Conservation (phyloP, 495 filamentous ascomycete genomes). For the Lophiostoma macrostomum region DNA sequence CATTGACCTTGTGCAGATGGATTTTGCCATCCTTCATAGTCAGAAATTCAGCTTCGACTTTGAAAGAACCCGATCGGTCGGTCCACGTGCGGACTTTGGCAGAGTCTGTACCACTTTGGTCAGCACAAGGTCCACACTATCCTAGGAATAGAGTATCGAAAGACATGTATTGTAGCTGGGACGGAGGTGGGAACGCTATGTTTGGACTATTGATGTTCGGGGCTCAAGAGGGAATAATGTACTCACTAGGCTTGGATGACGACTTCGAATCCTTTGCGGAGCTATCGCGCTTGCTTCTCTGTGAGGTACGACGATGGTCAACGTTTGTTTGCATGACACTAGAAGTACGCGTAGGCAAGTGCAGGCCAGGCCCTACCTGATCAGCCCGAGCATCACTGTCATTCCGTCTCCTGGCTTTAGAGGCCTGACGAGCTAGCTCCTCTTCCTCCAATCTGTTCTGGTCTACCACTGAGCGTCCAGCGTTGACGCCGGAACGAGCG, state of each 20-base stretch:
- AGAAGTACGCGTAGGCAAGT: constrained; percentile 65
- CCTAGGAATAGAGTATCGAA: too few relatives aligned
- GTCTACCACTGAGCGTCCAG: constrained; percentile 69
- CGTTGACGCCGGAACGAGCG: constrained; percentile 55
- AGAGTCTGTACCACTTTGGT: constrained; percentile 56
- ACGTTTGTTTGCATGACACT: constrained; percentile 57
- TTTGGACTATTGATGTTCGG: too few relatives aligned
- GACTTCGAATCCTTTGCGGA: constrained; percentile 37
- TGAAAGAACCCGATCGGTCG: constrained; percentile 90
- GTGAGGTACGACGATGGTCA: constrained; percentile 60
- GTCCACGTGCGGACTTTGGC: constrained; percentile 87
- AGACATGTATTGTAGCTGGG: not conserved
- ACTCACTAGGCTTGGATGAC: constrained; percentile 72
- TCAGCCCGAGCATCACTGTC: constrained; percentile 54
- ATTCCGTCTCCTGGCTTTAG: constrained; percentile 57
- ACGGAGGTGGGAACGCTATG: not conserved
- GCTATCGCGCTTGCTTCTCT: constrained; percentile 70
- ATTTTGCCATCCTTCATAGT: constrained; percentile 93
- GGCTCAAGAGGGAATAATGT: not conserved
- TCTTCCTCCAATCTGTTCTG: constrained; percentile 83
- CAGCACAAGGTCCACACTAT: not conserved
- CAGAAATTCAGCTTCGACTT: constrained; percentile 95
- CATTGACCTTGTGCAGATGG: constrained; percentile 95
- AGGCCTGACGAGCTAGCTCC: constrained; percentile 70
- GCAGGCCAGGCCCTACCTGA: constrained; percentile 75